Evolutionary conservation across 106 monocot species (phyloP).

Genomic region (Dioscorea zingiberensis): DNA sequence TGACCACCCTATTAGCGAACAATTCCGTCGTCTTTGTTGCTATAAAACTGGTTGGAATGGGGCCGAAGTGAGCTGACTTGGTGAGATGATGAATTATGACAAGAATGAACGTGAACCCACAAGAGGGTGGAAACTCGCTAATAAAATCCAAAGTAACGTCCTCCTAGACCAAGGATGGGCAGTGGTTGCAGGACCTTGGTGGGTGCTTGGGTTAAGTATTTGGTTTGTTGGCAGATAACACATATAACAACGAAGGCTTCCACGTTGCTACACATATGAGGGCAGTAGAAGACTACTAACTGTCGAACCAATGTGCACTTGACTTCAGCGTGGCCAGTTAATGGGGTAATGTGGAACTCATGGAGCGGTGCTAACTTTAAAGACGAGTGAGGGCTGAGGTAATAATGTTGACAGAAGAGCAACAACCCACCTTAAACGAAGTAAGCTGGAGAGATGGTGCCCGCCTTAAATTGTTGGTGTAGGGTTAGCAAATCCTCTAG

Average conservation of each 20-base stretch:
- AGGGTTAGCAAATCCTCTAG: too few relatives aligned
- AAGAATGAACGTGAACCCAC: background rate
- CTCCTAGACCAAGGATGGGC: slow-evolving; percentile 10
- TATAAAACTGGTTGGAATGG: too few relatives aligned
- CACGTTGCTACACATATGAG: background rate
- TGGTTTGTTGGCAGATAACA: slow-evolving; percentile 1
- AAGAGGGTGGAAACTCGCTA: background rate
- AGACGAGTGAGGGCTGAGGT: too few relatives aligned
- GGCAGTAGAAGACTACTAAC: background rate
- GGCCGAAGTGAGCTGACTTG: too few relatives aligned
- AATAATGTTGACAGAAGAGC: too few relatives aligned
- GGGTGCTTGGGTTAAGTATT: background rate
- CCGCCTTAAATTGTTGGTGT: too few relatives aligned
- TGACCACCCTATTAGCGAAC: too few relatives aligned
- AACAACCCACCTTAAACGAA: too few relatives aligned
- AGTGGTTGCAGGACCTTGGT: slow-evolving; percentile 11
- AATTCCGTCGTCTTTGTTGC: too few relatives aligned
- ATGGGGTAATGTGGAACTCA: background rate
- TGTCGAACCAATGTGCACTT: background rate
- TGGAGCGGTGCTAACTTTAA: background rate
- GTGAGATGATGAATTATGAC: background rate
- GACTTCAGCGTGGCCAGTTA: background rate
- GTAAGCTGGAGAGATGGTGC: too few relatives aligned
- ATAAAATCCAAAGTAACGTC: slow-evolving; percentile 16
- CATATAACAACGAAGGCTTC: background rate